These are phyloP conservation scores for Jatropha podagrica DNA, from an alignment of 441 rosid species.

Conservation along the genomic window DNA sequence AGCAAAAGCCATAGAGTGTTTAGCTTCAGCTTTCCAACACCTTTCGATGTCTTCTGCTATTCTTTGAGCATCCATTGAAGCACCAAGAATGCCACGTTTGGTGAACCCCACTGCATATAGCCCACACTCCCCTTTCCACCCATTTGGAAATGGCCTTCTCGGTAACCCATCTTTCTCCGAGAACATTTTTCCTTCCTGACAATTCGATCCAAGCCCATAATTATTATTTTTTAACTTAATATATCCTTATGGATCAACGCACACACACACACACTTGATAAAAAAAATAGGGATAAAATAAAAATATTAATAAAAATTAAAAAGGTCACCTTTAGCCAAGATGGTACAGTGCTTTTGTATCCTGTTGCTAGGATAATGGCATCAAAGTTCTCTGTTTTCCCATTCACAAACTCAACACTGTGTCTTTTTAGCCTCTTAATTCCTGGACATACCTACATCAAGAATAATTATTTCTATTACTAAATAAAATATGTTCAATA, in stretches of 20 bases:
- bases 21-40: conserved; percentile 31
- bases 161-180: conserved; percentile 74
- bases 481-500: too few species aligned
- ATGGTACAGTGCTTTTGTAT: conserved; percentile 77
- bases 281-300: background rate
- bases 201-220: conserved; percentile 20
- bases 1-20: conserved; percentile 31
- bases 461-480: background rate
- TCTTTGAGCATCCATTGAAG: conserved; percentile 62
- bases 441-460: conserved; percentile 55
- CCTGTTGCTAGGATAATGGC: conserved; percentile 90
- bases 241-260: conserved; percentile 12
- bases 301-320: background rate
- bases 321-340: conserved; percentile 73
- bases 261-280: background rate
- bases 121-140: conserved; percentile 81
- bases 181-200: conserved; percentile 66
- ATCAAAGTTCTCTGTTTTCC: conserved; percentile 60
- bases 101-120: conserved; percentile 82
- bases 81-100: conserved; percentile 77
- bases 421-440: conserved; percentile 48
- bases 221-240: background rate
- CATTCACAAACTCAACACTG: conserved; percentile 69
- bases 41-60: conserved; percentile 58
- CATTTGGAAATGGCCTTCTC: conserved; percentile 57